Conservation (phyloP, 1,139 yeast genomes). For the Meyerozyma carpophila region DNA sequence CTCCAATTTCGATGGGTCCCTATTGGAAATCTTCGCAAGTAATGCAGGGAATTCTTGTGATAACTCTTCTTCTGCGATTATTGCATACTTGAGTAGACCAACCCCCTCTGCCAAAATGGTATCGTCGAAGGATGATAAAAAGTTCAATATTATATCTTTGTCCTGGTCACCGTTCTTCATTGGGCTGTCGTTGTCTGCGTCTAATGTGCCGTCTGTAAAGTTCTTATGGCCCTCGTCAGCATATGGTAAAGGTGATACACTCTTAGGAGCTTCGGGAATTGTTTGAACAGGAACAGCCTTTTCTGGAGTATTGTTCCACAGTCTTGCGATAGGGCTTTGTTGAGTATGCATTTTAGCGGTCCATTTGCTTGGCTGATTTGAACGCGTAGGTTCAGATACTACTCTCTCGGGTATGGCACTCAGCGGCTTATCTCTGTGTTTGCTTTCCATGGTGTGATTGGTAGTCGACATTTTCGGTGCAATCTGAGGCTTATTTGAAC, state of each 20-base stretch:
- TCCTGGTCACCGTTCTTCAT: slow-evolving; percentile 18
- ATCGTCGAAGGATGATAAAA: slow-evolving; percentile 26
- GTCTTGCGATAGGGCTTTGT: not conserved
- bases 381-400: not conserved
- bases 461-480: not conserved
- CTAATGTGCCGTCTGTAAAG: slow-evolving; percentile 2
- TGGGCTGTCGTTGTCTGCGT: not conserved
- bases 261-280: not conserved
- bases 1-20: slow-evolving; percentile 22
- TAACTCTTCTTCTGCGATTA: slow-evolving; percentile 32
- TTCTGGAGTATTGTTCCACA: not conserved
- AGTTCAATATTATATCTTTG: slow-evolving; percentile 32
- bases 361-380: not conserved
- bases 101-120: slow-evolving; percentile 31
- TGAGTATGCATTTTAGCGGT: not conserved
- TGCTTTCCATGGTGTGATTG: not conserved
- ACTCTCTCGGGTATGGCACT: not conserved
- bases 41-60: slow-evolving; percentile 18
- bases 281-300: too few species aligned
- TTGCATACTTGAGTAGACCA: slow-evolving; percentile 32
- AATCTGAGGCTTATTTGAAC: not conserved
- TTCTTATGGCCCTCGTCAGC: not conserved
- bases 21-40: slow-evolving; percentile 23
- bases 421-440: not conserved
- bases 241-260: not conserved